These are phyloP conservation scores for Parietaria judaica DNA, from an alignment of 306 rosid species.

Conservation along the genomic window DNA sequence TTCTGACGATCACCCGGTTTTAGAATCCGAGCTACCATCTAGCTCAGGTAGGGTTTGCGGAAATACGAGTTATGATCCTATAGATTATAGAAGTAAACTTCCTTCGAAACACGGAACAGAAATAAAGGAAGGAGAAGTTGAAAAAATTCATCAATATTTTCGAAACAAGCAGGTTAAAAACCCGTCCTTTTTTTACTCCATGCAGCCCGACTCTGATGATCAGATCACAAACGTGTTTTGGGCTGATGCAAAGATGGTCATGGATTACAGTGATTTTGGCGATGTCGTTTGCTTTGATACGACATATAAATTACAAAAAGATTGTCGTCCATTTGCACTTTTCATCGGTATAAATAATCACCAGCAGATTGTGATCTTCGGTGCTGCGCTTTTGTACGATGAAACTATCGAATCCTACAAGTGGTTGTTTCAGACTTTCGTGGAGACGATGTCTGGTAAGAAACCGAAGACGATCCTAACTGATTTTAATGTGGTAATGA, in stretches of 20 bases:
- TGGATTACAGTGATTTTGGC: conserved; percentile 44
- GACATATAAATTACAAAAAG: conserved; percentile 35
- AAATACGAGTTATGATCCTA: conserved; percentile 21
- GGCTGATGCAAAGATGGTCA: conserved; percentile 51
- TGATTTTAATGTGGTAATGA: conserved; percentile 32
- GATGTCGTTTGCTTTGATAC: conserved; percentile 57
- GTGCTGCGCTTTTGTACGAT: conserved; percentile 43
- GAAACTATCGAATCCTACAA: conserved; percentile 38
- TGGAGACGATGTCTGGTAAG: conserved; percentile 41
- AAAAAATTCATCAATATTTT: conserved; percentile 35
- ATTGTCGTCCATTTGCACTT: conserved; percentile 33
- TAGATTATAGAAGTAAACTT: conserved; percentile 30
- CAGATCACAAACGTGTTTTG: conserved; percentile 46
- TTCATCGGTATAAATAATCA: conserved; percentile 51
- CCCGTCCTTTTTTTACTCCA: conserved; percentile 43
- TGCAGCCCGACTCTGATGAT: conserved; percentile 49
- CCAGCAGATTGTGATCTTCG: conserved; percentile 42
- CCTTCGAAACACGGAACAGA: conserved; percentile 29
- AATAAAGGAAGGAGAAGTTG: conserved; percentile 40
- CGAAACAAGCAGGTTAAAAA: conserved; percentile 33
- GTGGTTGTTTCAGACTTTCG: conserved; percentile 45
- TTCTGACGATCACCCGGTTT: conserved; percentile 17
- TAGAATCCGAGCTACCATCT: conserved; percentile 18
- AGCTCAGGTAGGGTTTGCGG: conserved; percentile 20
- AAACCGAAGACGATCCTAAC: conserved; percentile 49